phyloP scores from a whole-genome alignment of 2,329 filamentous ascomycete genomes.

The Raffaelea ambrosiae region DNA sequence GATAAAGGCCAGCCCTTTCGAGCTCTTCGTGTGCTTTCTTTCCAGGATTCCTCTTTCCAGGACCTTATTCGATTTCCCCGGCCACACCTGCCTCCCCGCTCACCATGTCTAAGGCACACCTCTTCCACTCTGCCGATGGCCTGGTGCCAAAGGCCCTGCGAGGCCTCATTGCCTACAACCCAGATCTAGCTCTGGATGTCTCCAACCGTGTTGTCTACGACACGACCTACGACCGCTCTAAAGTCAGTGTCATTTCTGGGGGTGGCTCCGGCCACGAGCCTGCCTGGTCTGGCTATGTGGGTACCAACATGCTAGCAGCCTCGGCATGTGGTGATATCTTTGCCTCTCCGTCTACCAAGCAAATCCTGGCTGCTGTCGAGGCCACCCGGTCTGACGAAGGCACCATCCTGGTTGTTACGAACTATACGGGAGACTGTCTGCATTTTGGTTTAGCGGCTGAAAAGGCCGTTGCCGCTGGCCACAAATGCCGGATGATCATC shows the following conservation, averaged over 20 bases:
- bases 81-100: background rate
- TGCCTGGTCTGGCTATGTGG: conserved; percentile 57
- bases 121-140: conserved; percentile 43
- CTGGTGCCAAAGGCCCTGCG: conserved; percentile 43
- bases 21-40: background rate
- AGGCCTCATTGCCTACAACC: conserved; percentile 45
- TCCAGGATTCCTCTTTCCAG: background rate
- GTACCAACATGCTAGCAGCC: conserved; percentile 51
- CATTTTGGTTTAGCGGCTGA: conserved; percentile 54
- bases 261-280: conserved; percentile 52
- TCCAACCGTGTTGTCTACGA: conserved; percentile 44
- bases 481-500: conserved; percentile 47
- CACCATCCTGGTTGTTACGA: conserved; percentile 53
- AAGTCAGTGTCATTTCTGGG: conserved; percentile 44
- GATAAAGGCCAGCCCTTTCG: no score
- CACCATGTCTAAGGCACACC: conserved; percentile 43
- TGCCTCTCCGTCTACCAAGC: conserved; percentile 53
- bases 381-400: conserved; percentile 45
- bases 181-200: conserved; percentile 39
- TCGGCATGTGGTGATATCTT: conserved; percentile 56
- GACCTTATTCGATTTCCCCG: no score
- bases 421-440: conserved; percentile 57
- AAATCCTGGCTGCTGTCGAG: conserved; percentile 51
- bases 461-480: conserved; percentile 45
- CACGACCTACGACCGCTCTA: conserved; percentile 31